Conservation (phyloP, 495 filamentous ascomycete genomes). For the Ramalina intermedia region DNA sequence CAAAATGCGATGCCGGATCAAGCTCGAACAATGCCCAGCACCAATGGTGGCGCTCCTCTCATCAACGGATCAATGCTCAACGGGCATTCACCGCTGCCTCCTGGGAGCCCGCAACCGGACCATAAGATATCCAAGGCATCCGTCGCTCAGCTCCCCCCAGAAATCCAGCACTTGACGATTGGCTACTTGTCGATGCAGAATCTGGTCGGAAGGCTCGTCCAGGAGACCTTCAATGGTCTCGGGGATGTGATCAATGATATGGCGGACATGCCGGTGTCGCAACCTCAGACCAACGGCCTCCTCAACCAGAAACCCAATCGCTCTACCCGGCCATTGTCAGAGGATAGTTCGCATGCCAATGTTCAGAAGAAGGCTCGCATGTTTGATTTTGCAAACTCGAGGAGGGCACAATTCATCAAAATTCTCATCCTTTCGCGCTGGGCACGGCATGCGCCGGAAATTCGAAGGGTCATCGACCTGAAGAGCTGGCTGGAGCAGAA, state of each 20-base stretch:
- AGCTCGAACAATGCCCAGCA: conserved; percentile 3
- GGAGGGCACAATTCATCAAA: conserved; percentile 71
- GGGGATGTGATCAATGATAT: conserved; percentile 54
- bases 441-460: conserved; percentile 61
- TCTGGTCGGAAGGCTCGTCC: conserved; percentile 60
- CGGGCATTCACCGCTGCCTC: conserved; percentile 1
- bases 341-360: conserved; percentile 46
- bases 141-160: conserved; percentile 42
- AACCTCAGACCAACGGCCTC: conserved; percentile 16
- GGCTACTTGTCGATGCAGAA: conserved; percentile 55
- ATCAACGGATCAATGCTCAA: conserved; percentile 8
- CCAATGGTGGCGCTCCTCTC: conserved; percentile 6
- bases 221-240: conserved; percentile 68
- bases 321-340: conserved; percentile 34
- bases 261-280: conserved; percentile 41
- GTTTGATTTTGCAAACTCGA: conserved; percentile 53
- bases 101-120: background rate
- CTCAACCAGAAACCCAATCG: conserved; percentile 19
- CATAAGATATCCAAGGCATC: background rate
- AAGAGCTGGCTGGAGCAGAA: conserved; percentile 53
- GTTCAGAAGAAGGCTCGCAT: conserved; percentile 65
- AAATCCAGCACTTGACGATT: conserved; percentile 65
- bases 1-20: background rate
- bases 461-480: conserved; percentile 75
- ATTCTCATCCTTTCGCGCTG: conserved; percentile 76